Percentiles rank a stretch among this genome's conserved stretches.
Conservation (phyloP, 1,139 yeast species). For the Debaryomyces fabryi region DNA sequence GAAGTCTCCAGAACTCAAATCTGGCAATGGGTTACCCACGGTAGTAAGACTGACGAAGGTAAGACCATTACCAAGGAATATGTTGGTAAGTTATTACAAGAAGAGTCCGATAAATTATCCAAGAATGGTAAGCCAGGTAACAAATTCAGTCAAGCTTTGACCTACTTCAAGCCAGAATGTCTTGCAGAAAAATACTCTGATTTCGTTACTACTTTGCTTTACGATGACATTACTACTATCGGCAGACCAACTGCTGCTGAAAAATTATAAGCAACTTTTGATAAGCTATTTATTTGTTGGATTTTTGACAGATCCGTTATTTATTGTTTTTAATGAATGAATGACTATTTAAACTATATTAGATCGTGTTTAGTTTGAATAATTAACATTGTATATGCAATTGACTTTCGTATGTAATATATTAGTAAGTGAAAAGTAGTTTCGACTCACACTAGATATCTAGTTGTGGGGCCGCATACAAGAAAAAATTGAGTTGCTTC, state of each 20-base stretch:
- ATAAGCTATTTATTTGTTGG: conserved; percentile 3
- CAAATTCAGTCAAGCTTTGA: conserved; percentile 65
- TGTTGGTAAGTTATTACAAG: conserved; percentile 56
- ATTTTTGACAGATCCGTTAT: conserved; percentile 2
- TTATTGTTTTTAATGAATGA: conserved; percentile 8
- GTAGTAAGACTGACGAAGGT: conserved; percentile 63
- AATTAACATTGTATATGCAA: conserved; percentile 1
- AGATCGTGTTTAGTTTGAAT: background rate
- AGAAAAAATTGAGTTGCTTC: background rate
- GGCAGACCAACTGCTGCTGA: conserved; percentile 51
- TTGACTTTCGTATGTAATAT: background rate
- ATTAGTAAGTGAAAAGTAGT: background rate
- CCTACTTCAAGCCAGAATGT: conserved; percentile 66
- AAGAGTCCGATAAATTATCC: conserved; percentile 62
- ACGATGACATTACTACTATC: conserved; percentile 66
- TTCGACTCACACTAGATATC: background rate
- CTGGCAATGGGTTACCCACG: conserved; percentile 85
- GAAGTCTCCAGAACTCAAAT: conserved; percentile 82
- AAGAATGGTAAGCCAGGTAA: conserved; percentile 51
- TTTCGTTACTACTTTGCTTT: conserved; percentile 70
- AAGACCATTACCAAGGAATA: conserved; percentile 59
- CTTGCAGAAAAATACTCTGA: conserved; percentile 70
- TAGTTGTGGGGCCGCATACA: background rate
- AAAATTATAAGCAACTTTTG: conserved; percentile 34
- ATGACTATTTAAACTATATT: conserved; percentile 4